Conservation (phyloP, 129 eudicot genomes). For the Artemisia tridentata region DNA sequence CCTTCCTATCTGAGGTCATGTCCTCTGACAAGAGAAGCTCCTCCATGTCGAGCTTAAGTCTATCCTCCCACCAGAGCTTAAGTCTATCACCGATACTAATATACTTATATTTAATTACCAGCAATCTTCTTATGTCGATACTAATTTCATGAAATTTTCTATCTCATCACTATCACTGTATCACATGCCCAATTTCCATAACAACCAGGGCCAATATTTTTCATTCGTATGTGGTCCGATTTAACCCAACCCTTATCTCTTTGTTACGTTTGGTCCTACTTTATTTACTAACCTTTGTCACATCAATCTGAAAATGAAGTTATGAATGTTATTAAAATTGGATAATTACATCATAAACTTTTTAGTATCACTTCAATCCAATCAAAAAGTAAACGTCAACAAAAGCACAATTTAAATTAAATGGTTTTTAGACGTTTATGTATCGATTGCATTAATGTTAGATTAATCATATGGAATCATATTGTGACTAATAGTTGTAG, state of each 20-base stretch:
- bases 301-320: conserved; percentile 13
- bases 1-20: too few species aligned
- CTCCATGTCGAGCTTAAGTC: too few species aligned
- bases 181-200: conserved; percentile 25
- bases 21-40: too few species aligned
- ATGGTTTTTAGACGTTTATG: background rate
- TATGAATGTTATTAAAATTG: conserved; percentile 1
- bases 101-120: too few species aligned
- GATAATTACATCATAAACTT: too few species aligned
- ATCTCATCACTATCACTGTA: conserved; percentile 12
- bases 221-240: conserved; percentile 26
- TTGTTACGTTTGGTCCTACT: conserved; percentile 29
- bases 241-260: conserved; percentile 27
- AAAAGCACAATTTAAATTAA: background rate
- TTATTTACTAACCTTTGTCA: conserved; percentile 25
- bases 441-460: too few species aligned
- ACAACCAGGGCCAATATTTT: conserved; percentile 27
- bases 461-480: too few species aligned
- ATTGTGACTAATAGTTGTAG: conserved; percentile 5
- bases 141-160: conserved; percentile 8
- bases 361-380: background rate
- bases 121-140: too few species aligned
- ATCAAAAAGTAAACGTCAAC: background rate
- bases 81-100: too few species aligned
- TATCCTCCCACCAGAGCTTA: too few species aligned